Evolutionary conservation across 495 filamentous ascomycete species (phyloP).

Genomic region (Aspergillus diversus): DNA sequence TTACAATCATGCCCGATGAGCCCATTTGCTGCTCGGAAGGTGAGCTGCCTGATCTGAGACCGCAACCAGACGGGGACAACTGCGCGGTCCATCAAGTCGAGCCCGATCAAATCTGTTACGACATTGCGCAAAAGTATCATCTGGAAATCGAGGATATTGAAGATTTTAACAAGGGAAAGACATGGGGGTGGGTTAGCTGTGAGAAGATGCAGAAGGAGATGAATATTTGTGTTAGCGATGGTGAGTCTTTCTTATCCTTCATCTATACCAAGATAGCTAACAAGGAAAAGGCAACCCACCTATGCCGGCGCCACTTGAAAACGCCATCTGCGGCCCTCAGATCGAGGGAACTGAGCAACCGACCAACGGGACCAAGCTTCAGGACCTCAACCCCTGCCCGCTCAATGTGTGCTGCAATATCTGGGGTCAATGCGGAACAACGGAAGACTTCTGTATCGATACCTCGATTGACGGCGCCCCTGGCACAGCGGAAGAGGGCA

Average conservation of each 20-base stretch:
- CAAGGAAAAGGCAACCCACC: constrained; percentile 38
- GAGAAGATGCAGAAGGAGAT: constrained; percentile 13
- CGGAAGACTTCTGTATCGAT: constrained; percentile 47
- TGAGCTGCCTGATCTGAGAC: constrained; percentile 40
- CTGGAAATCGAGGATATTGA: constrained; percentile 31
- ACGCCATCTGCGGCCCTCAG: constrained; percentile 50
- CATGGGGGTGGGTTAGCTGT: constrained; percentile 26
- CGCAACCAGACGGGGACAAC: constrained; percentile 44
- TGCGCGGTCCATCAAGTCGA: constrained; percentile 41
- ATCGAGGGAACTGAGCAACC: constrained; percentile 35
- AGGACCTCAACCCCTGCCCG: constrained; percentile 31
- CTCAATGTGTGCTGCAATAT: constrained; percentile 34
- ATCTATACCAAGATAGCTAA: background rate
- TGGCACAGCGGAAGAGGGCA: constrained; percentile 34
- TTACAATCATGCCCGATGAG: constrained; percentile 34
- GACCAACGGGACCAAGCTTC: constrained; percentile 22
- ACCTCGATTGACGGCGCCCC: constrained; percentile 33
- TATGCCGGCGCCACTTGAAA: constrained; percentile 40
- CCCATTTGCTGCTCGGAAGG: constrained; percentile 53
- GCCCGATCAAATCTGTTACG: constrained; percentile 33
- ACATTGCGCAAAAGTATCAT: background rate
- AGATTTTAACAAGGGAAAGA: constrained; percentile 40
- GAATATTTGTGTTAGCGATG: constrained; percentile 51
- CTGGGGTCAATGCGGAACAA: constrained; percentile 49
- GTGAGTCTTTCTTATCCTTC: background rate